These are phyloP conservation scores for Hygrophorus russula DNA, from an alignment of 768 basidiomycete species.

Conservation along the genomic window DNA sequence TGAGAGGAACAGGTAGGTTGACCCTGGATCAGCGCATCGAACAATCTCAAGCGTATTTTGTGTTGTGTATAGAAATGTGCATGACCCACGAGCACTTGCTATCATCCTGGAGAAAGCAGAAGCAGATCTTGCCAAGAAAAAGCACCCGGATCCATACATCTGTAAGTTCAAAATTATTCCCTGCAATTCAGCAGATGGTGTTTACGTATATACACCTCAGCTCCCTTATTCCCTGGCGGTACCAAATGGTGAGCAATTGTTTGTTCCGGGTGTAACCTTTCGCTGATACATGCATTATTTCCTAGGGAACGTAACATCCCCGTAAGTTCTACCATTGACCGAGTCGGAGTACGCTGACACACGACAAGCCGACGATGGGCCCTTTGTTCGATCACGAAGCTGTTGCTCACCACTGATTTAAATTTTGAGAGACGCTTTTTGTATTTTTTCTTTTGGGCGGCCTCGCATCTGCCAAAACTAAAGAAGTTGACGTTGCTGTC, in stretches of 20 bases:
- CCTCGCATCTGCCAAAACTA: background rate
- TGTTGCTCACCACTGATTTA: conserved; percentile 22
- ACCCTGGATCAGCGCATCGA: background rate
- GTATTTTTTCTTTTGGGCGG: background rate
- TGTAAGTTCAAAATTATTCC: conserved; percentile 63
- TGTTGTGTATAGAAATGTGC: conserved; percentile 52
- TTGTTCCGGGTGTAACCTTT: background rate
- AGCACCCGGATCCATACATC: conserved; percentile 90
- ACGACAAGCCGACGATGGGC: conserved; percentile 39
- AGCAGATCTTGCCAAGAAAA: conserved; percentile 48
- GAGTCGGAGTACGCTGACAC: conserved; percentile 7
- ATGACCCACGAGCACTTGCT: conserved; percentile 75
- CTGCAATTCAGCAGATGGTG: conserved; percentile 1
- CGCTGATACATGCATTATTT: conserved; percentile 6
- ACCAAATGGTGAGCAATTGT: conserved; percentile 80
- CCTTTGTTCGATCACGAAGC: conserved; percentile 57
- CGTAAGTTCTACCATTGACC: conserved; percentile 31
- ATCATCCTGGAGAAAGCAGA: conserved; percentile 74
- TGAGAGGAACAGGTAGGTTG: conserved; percentile 76
- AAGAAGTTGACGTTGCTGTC: background rate
- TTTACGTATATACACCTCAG: conserved; percentile 25
- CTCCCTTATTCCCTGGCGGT: conserved; percentile 74
- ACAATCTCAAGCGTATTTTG: too few species aligned
- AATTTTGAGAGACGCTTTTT: background rate
- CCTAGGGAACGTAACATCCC: conserved; percentile 72